Percentiles rank a stretch among this genome's conserved stretches.
phyloP scores from a whole-genome alignment of 257 asterid species.

The Ligustrum vulgare region DNA sequence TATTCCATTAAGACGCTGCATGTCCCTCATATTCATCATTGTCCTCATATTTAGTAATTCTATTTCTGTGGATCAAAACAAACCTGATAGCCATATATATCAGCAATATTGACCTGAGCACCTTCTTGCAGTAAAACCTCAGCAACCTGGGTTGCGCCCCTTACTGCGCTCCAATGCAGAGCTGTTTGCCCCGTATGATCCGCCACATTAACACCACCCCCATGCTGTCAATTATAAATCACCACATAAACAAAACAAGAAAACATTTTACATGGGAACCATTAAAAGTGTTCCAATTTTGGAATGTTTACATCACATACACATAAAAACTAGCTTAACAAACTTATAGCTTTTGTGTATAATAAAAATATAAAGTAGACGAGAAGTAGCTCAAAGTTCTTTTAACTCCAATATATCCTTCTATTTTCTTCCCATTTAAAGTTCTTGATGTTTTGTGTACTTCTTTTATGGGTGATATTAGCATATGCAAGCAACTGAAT shows the following conservation, averaged over 20 bases:
- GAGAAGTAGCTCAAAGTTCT: no score
- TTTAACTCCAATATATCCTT: neutral
- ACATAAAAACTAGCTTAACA: no score
- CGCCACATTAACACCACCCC: constrained; percentile 81
- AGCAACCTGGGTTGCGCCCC: constrained; percentile 89
- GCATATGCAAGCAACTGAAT: neutral
- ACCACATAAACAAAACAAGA: constrained; percentile 28
- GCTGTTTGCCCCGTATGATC: constrained; percentile 97
- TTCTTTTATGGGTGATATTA: neutral
- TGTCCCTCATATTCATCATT: neutral
- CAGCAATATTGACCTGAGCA: constrained; percentile 72
- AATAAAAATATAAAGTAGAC: neutral
- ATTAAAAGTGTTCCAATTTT: neutral
- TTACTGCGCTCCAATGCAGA: constrained; percentile 96
- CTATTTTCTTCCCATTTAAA: neutral
- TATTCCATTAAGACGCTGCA: no score
- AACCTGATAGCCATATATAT: constrained; percentile 91
- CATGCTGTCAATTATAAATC: constrained; percentile 62
- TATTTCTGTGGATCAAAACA: constrained; percentile 23
- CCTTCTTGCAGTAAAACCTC: constrained; percentile 93
- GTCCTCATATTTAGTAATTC: no score
- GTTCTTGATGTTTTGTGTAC: neutral
- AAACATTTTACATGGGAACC: constrained; percentile 14
- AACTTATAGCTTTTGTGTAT: no score
- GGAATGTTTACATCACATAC: no score